Base-by-base conservation (phyloP, 129 eudicot genomes). In the Pulicaria dysenterica region DNA sequence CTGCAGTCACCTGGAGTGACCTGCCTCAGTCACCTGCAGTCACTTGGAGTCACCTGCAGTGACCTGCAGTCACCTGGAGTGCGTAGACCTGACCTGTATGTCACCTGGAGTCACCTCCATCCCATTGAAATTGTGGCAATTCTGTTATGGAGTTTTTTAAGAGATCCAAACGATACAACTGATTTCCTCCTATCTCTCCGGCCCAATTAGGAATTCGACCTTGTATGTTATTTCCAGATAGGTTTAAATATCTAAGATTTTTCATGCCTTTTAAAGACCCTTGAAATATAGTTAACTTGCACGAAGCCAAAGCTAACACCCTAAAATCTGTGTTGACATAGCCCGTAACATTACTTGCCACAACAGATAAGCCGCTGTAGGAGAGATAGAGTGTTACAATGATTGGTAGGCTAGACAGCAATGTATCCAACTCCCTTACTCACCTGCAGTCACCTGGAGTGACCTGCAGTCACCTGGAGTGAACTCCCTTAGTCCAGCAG, bases 91-190 rank as follows among this genome's bases (percentile, higher is more conserved):
- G n/a, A n/a, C n/a, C n/a, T n/a, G n/a, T n/a, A n/a, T n/a, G n/a
- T n/a, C n/a, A n/a, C n/a, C n/a, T n/a, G n/a, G n/a, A n/a, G n/a
- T n/a, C n/a, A n/a, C n/a, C n/a, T 24, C 2, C 31, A 2, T 24
- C 31, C 31, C 1, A 2, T 24, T 24, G 31, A 24, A 24, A 24
- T 24, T 24, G 31, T 2, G 31, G 31, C 31, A 24, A 24, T 1
- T 59, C 15, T 6, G 79, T 53, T 45, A 81, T 43, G 17, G 24
- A 61, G 73, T 83, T 83, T 16, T 70, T 56, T 8, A 81, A 83
- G 4, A 83, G 46, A 73, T 79, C 8, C 8, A 70, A 69, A 36
- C 8, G 0, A 5, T 3, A 1, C 40, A 76, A 16, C 56, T 5
- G 14, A 24, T 24, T 24, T 24, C 2, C 64, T 14, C 72, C 50